Conservation (phyloP, 2,329 filamentous ascomycete genomes). For the Mollisiaceae sp. region DNA sequence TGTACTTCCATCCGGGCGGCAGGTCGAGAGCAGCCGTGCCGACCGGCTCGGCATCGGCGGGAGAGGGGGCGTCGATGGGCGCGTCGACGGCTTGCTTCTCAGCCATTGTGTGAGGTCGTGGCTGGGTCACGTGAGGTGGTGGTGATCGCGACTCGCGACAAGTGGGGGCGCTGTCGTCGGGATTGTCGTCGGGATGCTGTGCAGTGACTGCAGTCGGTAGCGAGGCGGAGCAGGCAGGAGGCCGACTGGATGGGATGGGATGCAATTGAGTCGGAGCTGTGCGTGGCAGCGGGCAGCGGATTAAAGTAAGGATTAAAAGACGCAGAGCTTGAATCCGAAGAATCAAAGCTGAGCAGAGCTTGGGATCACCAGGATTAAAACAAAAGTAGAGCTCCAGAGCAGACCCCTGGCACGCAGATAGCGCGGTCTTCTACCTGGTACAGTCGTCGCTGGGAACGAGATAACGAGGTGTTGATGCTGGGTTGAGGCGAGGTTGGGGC, state of each 20-base stretch:
- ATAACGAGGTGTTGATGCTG: too few species aligned
- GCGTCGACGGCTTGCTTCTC: not conserved
- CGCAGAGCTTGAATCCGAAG: not conserved
- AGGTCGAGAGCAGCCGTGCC: slow-evolving; percentile 6
- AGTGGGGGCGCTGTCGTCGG: not conserved
- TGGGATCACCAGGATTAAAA: not conserved
- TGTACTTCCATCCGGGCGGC: slow-evolving; percentile 69
- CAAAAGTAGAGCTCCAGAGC: not conserved
- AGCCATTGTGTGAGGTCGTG: not conserved
- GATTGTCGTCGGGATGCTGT: not conserved
- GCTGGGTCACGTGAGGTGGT: not conserved
- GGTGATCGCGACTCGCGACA: not conserved
- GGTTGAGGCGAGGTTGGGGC: too few species aligned
- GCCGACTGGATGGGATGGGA: not conserved
- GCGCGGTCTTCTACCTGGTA: not conserved
- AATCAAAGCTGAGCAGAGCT: not conserved
- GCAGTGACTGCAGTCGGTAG: too few species aligned
- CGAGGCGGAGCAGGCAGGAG: not conserved
- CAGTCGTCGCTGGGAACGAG: not conserved
- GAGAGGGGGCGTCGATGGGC: not conserved
- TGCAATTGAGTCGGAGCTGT: not conserved
- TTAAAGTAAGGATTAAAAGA: not conserved
- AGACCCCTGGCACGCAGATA: not conserved
- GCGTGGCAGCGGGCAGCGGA: not conserved
- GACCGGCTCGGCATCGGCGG: not conserved